Percentiles rank a stretch among this genome's conserved stretches.
Conservation (phyloP, 805 yeast species). For the Isabelozyma gotoi region DNA sequence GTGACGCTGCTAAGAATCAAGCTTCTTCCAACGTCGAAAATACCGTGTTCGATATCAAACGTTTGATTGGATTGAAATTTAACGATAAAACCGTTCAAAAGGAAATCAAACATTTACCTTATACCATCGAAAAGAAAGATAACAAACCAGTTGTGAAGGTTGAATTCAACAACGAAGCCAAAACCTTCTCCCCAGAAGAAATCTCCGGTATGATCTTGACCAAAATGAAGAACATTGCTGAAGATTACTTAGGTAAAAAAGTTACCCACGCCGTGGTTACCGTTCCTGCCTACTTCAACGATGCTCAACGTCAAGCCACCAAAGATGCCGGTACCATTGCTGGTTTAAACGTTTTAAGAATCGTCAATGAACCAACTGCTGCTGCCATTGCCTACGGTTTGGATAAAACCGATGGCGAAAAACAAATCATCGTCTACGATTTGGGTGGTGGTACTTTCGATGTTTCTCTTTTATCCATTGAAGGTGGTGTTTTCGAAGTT, state of each 20-base stretch:
- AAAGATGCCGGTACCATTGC: constrained; percentile 97
- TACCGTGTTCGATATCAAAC: constrained; percentile 90
- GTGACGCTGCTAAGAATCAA: constrained; percentile 97
- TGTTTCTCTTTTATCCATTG: constrained; percentile 83
- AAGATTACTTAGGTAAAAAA: constrained; percentile 63
- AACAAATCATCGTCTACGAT: constrained; percentile 48
- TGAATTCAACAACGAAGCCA: constrained; percentile 80
- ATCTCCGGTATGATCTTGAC: constrained; percentile 88
- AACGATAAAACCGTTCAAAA: constrained; percentile 74
- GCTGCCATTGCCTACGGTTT: constrained; percentile 69
- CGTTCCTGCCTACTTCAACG: constrained; percentile 96
- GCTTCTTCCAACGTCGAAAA: constrained; percentile 91
- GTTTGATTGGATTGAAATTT: constrained; percentile 90
- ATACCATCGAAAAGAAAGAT: constrained; percentile 68
- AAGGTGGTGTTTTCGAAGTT: constrained; percentile 54
- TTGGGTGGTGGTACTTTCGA: constrained; percentile 65
- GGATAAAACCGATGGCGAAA: constrained; percentile 55
- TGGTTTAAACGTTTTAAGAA: constrained; percentile 91
- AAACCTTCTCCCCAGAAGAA: constrained; percentile 91
- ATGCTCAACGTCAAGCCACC: constrained; percentile 97
- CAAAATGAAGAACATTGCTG: constrained; percentile 91
- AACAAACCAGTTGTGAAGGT: constrained; percentile 83
- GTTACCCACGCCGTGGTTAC: constrained; percentile 89
- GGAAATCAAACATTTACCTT: constrained; percentile 68
- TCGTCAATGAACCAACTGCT: constrained; percentile 90